These are phyloP conservation scores for Biscogniauxia sp. DNA, from an alignment of 2,329 filamentous ascomycete species.

Conservation along the genomic window DNA sequence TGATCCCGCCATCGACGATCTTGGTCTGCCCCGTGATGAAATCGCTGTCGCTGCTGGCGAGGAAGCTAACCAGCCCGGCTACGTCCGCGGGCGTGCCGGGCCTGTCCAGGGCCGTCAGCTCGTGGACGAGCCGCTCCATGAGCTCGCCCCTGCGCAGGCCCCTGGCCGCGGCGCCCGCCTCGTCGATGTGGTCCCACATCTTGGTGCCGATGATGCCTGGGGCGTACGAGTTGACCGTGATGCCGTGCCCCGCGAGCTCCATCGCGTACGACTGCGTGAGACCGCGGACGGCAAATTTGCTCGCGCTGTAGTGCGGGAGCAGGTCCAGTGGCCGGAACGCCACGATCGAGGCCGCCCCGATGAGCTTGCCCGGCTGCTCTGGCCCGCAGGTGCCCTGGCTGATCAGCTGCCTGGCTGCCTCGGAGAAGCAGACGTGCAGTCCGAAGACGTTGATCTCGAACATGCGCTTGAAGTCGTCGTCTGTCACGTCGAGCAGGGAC, in stretches of 20 bases:
- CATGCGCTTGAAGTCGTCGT: constrained; percentile 56
- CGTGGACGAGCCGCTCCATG: constrained; percentile 52
- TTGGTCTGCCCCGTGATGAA: constrained; percentile 67
- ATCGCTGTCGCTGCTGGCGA: constrained; percentile 57
- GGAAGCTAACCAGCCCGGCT: constrained; percentile 58
- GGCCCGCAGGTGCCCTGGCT: constrained; percentile 49
- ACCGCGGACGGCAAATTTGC: constrained; percentile 66
- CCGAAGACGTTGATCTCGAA: constrained; percentile 65
- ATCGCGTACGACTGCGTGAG: constrained; percentile 65
- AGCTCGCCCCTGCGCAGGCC: constrained; percentile 51
- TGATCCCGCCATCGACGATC: constrained; percentile 58
- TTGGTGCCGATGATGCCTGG: constrained; percentile 65
- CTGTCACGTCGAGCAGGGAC: constrained; percentile 52
- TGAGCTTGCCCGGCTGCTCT: constrained; percentile 41
- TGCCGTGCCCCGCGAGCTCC: constrained; percentile 61
- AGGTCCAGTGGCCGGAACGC: constrained; percentile 59
- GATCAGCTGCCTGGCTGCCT: constrained; percentile 65
- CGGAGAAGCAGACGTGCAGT: constrained; percentile 62
- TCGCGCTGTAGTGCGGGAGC: constrained; percentile 61
- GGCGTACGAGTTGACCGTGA: constrained; percentile 66
- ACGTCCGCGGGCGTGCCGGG: constrained; percentile 63
- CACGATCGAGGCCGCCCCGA: constrained; percentile 54
- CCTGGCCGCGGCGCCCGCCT: constrained; percentile 50
- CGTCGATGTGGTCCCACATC: constrained; percentile 70
- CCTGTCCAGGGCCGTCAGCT: constrained; percentile 55